Conservation (phyloP, 2,329 filamentous ascomycete genomes). For the Penicillium sp. region DNA sequence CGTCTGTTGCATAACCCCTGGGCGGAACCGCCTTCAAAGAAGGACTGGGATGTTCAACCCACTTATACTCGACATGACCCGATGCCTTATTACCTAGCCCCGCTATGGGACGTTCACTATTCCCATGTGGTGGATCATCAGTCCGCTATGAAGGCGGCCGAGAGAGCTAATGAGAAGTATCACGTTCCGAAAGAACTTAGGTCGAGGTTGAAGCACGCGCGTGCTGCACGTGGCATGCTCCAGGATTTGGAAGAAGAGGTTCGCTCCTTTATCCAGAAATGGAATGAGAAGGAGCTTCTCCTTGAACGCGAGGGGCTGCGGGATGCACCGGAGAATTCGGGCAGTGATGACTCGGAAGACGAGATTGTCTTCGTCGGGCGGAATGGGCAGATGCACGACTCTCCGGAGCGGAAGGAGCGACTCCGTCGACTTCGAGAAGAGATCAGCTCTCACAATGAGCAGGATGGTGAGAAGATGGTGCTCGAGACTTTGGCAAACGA, state of each 20-base stretch:
- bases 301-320: slow-evolving; percentile 46
- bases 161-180: slow-evolving; percentile 34
- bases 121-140: slow-evolving; percentile 40
- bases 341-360: slow-evolving; percentile 61
- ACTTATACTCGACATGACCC: slow-evolving; percentile 69
- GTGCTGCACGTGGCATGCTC: slow-evolving; percentile 73
- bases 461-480: slow-evolving; percentile 65
- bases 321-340: slow-evolving; percentile 39
- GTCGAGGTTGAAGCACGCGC: slow-evolving; percentile 72
- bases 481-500: slow-evolving; percentile 77
- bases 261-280: slow-evolving; percentile 65
- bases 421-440: slow-evolving; percentile 46
- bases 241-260: slow-evolving; percentile 83
- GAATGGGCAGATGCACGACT: slow-evolving; percentile 61
- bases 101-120: slow-evolving; percentile 69
- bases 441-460: slow-evolving; percentile 31
- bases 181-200: slow-evolving; percentile 75
- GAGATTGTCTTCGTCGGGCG: slow-evolving; percentile 87
- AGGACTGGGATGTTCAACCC: slow-evolving; percentile 78
- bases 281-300: slow-evolving; percentile 52
- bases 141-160: slow-evolving; percentile 39
- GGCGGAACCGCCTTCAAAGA: slow-evolving; percentile 70
- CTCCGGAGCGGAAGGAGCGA: slow-evolving; percentile 51
- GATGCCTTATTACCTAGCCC: slow-evolving; percentile 85
- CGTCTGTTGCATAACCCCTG: slow-evolving; percentile 82